Evolutionary conservation across 2,329 filamentous ascomycete species (phyloP).

Genomic region (Exophiala spinifera): DNA sequence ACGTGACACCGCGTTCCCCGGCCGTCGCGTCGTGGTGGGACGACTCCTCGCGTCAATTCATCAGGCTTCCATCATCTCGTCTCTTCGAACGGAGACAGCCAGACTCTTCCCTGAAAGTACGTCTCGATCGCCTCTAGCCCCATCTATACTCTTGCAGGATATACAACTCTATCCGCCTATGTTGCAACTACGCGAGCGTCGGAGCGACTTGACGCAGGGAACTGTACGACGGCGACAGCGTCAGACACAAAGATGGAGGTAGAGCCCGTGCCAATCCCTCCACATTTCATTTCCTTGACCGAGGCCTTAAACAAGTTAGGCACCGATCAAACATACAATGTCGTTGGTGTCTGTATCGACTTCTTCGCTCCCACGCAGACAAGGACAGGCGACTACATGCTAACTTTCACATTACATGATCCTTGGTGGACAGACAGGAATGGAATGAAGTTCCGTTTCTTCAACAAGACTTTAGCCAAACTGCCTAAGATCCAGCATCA

Average conservation of each 20-base stretch:
- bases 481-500: conserved; percentile 46
- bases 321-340: conserved; percentile 29
- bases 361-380: conserved; percentile 54
- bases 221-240: not conserved
- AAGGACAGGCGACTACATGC: conserved; percentile 57
- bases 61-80: too few species aligned
- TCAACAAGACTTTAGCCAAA: conserved; percentile 47
- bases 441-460: conserved; percentile 57
- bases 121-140: too few species aligned
- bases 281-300: conserved; percentile 47
- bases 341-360: conserved; percentile 72
- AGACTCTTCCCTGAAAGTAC: too few species aligned
- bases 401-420: conserved; percentile 61
- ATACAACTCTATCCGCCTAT: not conserved
- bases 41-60: not conserved
- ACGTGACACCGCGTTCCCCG: not conserved
- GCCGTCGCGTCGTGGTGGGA: not conserved
- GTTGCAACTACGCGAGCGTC: not conserved
- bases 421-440: conserved; percentile 47
- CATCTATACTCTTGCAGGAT: too few species aligned
- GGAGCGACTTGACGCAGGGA: not conserved
- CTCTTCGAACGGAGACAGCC: too few species aligned
- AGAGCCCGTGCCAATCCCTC: conserved; percentile 31
- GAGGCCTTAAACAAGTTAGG: conserved; percentile 18
- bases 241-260: conserved; percentile 16